Conservation (phyloP, 306 rosid species). For the Inga leiocalycina region DNA sequence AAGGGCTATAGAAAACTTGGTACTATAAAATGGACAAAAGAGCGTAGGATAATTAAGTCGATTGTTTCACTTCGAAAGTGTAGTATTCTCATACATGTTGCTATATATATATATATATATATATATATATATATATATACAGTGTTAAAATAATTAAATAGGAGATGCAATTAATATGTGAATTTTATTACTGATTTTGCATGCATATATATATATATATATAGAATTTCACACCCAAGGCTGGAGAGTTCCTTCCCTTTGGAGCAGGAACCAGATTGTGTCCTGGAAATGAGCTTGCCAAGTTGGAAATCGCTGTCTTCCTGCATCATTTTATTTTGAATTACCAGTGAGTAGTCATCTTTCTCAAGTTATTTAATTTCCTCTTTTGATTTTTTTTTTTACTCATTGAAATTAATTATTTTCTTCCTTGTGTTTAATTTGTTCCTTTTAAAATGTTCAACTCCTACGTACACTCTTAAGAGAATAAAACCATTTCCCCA, state of each 20-base stretch:
- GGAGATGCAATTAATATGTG: background rate
- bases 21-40: background rate
- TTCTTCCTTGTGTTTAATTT: background rate
- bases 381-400: background rate
- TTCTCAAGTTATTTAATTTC: too few species aligned
- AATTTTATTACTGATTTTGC: background rate
- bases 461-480: background rate
- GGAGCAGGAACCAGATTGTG: slow-evolving; percentile 82
- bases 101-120: too few species aligned
- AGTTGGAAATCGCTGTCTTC: slow-evolving; percentile 68
- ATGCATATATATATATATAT: background rate
- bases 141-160: too few species aligned
- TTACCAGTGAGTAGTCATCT: slow-evolving; percentile 45
- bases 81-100: background rate
- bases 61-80: background rate
- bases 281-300: slow-evolving; percentile 53
- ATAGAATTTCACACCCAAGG: slow-evolving; percentile 49
- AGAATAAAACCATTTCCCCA: background rate
- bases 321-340: slow-evolving; percentile 73
- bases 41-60: background rate
- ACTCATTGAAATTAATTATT: background rate
- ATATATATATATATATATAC: too few species aligned
- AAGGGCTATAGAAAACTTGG: background rate
- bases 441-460: background rate
- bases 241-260: slow-evolving; percentile 74